Evolutionary conservation across 176 grass and related monocot genomes (phyloP).

Genomic region (Areca catechu): DNA sequence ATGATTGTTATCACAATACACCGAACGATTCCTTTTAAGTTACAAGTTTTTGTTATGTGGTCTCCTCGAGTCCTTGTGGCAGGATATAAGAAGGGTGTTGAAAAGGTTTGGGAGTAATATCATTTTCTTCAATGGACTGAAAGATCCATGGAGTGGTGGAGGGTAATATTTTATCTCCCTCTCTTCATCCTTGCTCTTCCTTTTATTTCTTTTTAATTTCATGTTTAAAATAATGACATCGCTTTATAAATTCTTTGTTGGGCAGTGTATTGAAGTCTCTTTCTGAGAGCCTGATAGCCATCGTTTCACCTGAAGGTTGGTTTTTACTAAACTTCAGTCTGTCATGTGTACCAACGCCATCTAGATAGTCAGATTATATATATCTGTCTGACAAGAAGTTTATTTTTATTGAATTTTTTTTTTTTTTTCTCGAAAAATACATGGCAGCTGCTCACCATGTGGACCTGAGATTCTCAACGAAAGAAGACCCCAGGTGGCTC

Average conservation of each 20-base stretch:
- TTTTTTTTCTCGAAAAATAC: background rate
- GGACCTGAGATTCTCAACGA: slow-evolving; percentile 43
- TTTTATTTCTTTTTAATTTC: too few species aligned
- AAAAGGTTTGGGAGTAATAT: slow-evolving; percentile 58
- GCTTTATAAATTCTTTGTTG: background rate
- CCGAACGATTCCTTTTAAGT: too few species aligned
- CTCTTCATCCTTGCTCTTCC: too few species aligned
- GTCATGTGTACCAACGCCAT: too few species aligned
- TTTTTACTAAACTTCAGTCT: background rate
- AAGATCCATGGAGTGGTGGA: slow-evolving; percentile 66
- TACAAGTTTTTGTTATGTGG: too few species aligned
- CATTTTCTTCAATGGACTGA: slow-evolving; percentile 62
- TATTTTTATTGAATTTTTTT: background rate
- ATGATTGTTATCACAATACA: too few species aligned
- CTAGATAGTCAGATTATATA: too few species aligned
- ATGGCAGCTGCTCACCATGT: slow-evolving; percentile 40
- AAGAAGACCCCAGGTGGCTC: slow-evolving; percentile 50
- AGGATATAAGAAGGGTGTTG: slow-evolving; percentile 41
- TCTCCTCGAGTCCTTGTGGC: background rate
- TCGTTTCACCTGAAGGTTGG: slow-evolving; percentile 47
- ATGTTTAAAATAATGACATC: too few species aligned
- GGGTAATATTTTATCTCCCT: slow-evolving; percentile 25
- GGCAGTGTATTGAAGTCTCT: slow-evolving; percentile 48
- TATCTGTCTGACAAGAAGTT: background rate
- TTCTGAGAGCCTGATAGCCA: slow-evolving; percentile 42